A percentile compares a stretch with the other conserved stretches of the same genome.
These are phyloP conservation scores for Thecaphora frezii DNA, from an alignment of 1,284 basidiomycete genomes.

Conservation along the genomic window DNA sequence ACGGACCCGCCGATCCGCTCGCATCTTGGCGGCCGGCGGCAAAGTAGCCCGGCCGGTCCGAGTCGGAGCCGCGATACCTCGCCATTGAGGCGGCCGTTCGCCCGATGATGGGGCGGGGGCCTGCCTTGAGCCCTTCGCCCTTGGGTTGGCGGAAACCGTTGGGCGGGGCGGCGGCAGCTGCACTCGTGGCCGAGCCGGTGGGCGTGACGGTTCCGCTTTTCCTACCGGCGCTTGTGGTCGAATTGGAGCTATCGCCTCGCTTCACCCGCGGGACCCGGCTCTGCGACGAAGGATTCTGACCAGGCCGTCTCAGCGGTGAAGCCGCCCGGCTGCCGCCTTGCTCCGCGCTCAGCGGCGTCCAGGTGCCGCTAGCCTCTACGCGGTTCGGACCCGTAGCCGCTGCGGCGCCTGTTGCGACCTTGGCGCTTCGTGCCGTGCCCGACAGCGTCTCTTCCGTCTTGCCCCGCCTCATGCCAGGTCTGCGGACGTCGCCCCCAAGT, in stretches of 20 bases:
- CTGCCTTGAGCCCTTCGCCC: conserved; percentile 31
- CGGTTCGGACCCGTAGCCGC: conserved; percentile 2
- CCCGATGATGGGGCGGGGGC: conserved; percentile 34
- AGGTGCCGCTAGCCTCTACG: conserved; percentile 8
- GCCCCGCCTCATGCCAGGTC: conserved; percentile 72
- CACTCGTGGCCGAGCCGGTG: conserved; percentile 1
- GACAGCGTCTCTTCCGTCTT: conserved; percentile 44
- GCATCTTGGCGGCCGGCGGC: background rate
- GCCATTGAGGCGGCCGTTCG: conserved; percentile 18
- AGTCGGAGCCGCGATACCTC: background rate
- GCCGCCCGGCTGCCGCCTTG: conserved; percentile 4
- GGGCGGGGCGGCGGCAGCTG: conserved; percentile 15
- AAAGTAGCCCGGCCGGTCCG: background rate
- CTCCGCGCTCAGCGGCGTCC: background rate
- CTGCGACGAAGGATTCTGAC: background rate
- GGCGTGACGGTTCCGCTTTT: conserved; percentile 25
- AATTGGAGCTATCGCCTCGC: conserved; percentile 22
- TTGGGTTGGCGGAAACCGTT: conserved; percentile 29
- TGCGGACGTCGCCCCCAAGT: conserved; percentile 8
- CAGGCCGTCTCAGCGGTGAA: background rate
- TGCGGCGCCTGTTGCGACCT: background rate
- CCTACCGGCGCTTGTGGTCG: conserved; percentile 14
- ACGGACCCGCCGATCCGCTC: no score
- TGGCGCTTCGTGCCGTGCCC: conserved; percentile 26
- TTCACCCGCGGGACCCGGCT: conserved; percentile 32